phyloP scores from a whole-genome alignment of 1,139 yeast species.

The Geotrichum phurueaensis region DNA sequence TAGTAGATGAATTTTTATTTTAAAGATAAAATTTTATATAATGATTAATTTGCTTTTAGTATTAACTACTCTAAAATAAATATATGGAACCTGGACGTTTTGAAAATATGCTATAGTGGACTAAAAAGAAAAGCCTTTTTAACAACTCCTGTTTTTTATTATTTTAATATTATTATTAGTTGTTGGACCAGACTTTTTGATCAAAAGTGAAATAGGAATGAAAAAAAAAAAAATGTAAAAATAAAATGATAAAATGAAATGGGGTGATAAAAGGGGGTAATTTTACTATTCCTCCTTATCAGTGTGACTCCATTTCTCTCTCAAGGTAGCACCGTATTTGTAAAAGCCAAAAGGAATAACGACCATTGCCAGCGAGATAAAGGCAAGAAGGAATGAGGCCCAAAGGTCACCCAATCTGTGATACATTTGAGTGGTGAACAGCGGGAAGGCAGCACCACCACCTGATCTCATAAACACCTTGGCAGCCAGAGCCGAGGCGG shows the following conservation, averaged over 20 bases:
- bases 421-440: conserved; percentile 78
- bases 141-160: too few species aligned
- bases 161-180: background rate
- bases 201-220: background rate
- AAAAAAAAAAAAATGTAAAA: background rate
- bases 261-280: background rate
- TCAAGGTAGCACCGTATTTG: conserved; percentile 57
- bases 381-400: conserved; percentile 82
- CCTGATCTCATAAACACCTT: conserved; percentile 80
- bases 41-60: background rate
- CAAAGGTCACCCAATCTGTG: conserved; percentile 65
- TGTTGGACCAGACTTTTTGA: background rate
- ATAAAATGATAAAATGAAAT: too few species aligned
- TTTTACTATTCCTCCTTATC: background rate
- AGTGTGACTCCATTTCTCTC: conserved; percentile 45
- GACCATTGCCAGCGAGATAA: conserved; percentile 75
- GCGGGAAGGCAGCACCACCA: conserved; percentile 83
- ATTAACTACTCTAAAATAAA: background rate
- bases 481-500: conserved; percentile 89
- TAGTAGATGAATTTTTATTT: too few species aligned
- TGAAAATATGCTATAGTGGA: background rate
- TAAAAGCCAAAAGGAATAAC: conserved; percentile 75
- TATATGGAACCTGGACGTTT: background rate
- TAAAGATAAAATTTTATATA: too few species aligned
- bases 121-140: background rate